These are phyloP conservation scores for Isoetes taiwanensis DNA, from an alignment of 75 land plant species.

Conservation along the genomic window DNA sequence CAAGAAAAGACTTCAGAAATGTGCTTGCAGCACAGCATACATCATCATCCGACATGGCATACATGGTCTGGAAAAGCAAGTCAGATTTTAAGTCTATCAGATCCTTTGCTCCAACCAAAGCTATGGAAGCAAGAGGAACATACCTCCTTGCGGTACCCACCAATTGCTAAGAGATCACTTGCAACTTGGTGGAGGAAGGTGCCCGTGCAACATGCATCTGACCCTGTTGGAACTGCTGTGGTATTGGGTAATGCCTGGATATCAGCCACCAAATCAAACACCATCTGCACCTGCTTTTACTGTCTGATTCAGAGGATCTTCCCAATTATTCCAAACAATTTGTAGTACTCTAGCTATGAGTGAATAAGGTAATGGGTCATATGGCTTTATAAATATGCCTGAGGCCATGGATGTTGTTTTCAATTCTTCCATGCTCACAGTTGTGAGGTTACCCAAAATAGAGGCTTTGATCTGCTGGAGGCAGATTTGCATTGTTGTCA, in stretches of 20 bases:
- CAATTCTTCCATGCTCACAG: constrained; percentile 12
- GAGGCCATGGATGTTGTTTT: not conserved
- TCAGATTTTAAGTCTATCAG: constrained; percentile 48
- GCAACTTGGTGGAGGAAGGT: constrained; percentile 42
- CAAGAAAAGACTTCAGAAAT: constrained; percentile 86
- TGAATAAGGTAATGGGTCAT: constrained; percentile 44
- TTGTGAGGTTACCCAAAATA: constrained; percentile 24
- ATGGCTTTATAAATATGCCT: constrained; percentile 9
- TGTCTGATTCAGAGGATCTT: constrained; percentile 94
- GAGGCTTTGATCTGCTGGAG: constrained; percentile 92
- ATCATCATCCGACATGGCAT: constrained; percentile 89
- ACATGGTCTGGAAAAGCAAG: constrained; percentile 51
- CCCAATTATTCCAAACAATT: constrained; percentile 96
- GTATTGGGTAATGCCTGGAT: constrained; percentile 23
- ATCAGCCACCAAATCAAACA: constrained; percentile 84
- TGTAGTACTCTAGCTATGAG: constrained; percentile 51
- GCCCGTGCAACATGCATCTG: constrained; percentile 14
- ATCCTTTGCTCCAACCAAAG: constrained; percentile 57
- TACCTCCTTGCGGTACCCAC: constrained; percentile 92
- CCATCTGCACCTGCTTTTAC: constrained; percentile 87
- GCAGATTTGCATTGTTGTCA: constrained; percentile 92
- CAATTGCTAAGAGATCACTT: constrained; percentile 45
- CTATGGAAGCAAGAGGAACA: constrained; percentile 76
- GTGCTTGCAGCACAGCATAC: constrained; percentile 92
- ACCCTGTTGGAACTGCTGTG: constrained; percentile 5